These are phyloP conservation scores for Tothia fuscella DNA, from an alignment of 2,329 filamentous ascomycete genomes.

Conservation along the genomic window DNA sequence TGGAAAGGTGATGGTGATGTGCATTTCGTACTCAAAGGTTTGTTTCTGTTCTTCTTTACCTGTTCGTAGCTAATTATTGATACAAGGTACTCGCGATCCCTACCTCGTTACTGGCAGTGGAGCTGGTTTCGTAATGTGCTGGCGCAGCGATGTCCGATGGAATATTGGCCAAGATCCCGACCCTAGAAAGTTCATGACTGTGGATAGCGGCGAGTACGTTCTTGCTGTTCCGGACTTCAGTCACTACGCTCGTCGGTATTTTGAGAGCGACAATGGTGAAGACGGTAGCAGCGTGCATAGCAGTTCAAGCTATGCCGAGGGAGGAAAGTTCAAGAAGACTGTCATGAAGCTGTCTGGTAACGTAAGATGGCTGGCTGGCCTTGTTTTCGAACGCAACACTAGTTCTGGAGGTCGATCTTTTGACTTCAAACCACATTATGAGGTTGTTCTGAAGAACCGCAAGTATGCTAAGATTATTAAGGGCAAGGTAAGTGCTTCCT, in stretches of 20 bases:
- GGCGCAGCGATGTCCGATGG: constrained; percentile 87
- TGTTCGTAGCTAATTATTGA: constrained; percentile 12
- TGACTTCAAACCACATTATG: constrained; percentile 83
- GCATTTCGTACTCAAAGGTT: constrained; percentile 81
- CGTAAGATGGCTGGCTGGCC: constrained; percentile 80
- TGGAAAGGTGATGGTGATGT: constrained; percentile 97
- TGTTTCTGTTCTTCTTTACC: constrained; percentile 1
- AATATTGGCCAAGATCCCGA: constrained; percentile 75
- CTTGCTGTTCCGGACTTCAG: constrained; percentile 90
- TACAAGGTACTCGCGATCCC: constrained; percentile 65
- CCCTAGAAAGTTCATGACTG: constrained; percentile 85
- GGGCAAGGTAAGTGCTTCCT: too few species aligned
- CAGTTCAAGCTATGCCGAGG: constrained; percentile 54
- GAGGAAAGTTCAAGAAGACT: constrained; percentile 79
- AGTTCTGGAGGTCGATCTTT: constrained; percentile 64
- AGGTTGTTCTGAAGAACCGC: constrained; percentile 75
- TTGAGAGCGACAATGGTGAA: constrained; percentile 35
- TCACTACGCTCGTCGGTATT: constrained; percentile 63
- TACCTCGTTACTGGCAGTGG: constrained; percentile 88
- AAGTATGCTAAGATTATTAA: constrained; percentile 49
- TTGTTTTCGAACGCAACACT: constrained; percentile 83
- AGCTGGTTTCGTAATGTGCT: constrained; percentile 95
- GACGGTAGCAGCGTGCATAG: constrained; percentile 46
- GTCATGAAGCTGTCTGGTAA: constrained; percentile 97
- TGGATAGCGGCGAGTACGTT: constrained; percentile 90